Percentiles rank a stretch among this genome's conserved stretches.
phyloP scores from a whole-genome alignment of 805 yeast genomes.

The Wickerhamiella sergipiensis region DNA sequence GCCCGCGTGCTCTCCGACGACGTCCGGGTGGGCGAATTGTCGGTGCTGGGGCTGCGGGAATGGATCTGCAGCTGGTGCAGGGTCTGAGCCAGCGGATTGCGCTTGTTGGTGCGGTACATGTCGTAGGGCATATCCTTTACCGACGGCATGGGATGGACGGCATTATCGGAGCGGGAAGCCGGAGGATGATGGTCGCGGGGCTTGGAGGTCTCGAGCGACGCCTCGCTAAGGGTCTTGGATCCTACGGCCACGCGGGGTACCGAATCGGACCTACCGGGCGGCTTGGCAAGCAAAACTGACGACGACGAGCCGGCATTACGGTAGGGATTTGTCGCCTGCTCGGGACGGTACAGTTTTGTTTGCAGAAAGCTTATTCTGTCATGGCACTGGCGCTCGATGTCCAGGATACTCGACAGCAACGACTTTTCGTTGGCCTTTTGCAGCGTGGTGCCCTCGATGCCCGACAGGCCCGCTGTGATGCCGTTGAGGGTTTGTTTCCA shows the following conservation, averaged over 20 bases:
- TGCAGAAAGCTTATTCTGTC: conserved; percentile 24
- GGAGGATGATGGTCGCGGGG: not conserved
- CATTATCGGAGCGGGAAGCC: not conserved
- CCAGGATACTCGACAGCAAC: conserved; percentile 25
- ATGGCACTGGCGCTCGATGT: conserved; percentile 28
- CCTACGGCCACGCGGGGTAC: conserved; percentile 17
- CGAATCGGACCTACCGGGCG: not conserved
- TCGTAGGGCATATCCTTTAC: conserved; percentile 18
- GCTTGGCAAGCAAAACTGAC: not conserved
- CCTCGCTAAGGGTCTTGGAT: conserved; percentile 5
- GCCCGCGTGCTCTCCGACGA: not conserved
- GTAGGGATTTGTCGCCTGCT: conserved; percentile 17
- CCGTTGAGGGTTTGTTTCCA: conserved; percentile 26
- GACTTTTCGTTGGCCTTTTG: conserved; percentile 23
- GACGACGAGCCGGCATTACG: conserved; percentile 10
- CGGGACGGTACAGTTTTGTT: conserved; percentile 6
- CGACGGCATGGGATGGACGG: conserved; percentile 9
- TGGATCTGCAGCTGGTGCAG: not conserved
- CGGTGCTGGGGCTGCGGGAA: not conserved
- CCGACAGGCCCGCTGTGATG: conserved; percentile 23
- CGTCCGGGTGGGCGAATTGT: not conserved
- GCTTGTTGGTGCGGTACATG: conserved; percentile 8
- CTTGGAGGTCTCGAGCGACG: not conserved
- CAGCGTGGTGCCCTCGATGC: conserved; percentile 22
- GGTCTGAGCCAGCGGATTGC: not conserved